Percentiles rank a stretch among this genome's conserved stretches.
Evolutionary conservation across 2,329 filamentous ascomycete species (phyloP).

Genomic region (Sporothrix inflata): DNA sequence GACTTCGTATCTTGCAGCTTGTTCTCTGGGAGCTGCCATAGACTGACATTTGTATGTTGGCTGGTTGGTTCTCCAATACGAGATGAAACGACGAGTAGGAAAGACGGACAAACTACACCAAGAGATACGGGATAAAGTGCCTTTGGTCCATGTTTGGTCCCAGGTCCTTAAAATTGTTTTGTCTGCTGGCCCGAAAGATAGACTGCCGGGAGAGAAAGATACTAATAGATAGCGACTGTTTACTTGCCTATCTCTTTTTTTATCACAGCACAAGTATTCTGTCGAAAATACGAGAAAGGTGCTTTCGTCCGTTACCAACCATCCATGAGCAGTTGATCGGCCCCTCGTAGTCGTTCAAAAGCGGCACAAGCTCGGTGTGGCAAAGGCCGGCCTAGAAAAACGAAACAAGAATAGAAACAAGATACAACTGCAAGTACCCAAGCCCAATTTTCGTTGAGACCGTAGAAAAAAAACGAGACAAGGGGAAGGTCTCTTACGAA

Average conservation of each 20-base stretch:
- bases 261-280: background rate
- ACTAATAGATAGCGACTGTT: background rate
- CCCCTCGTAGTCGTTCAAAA: background rate
- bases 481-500: background rate
- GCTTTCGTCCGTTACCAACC: background rate
- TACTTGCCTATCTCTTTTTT: background rate
- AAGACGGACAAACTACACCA: background rate
- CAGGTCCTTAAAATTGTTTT: background rate
- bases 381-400: background rate
- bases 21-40: too few species aligned
- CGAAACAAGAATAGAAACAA: background rate
- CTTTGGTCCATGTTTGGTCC: background rate
- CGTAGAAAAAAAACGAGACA: background rate
- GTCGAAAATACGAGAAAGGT: background rate
- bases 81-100: too few species aligned
- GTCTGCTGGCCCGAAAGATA: background rate
- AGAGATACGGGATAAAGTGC: background rate
- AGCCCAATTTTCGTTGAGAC: background rate
- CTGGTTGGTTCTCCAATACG: too few species aligned
- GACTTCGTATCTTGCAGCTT: too few species aligned
- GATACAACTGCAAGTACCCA: background rate
- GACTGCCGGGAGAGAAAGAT: background rate
- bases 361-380: slow-evolving; percentile 14
- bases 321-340: background rate
- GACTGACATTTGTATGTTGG: too few species aligned